A percentile compares a stretch with the other conserved stretches of the same genome.
Conservation (phyloP, 164 flowering plant species). For the Vitis cinerea region DNA sequence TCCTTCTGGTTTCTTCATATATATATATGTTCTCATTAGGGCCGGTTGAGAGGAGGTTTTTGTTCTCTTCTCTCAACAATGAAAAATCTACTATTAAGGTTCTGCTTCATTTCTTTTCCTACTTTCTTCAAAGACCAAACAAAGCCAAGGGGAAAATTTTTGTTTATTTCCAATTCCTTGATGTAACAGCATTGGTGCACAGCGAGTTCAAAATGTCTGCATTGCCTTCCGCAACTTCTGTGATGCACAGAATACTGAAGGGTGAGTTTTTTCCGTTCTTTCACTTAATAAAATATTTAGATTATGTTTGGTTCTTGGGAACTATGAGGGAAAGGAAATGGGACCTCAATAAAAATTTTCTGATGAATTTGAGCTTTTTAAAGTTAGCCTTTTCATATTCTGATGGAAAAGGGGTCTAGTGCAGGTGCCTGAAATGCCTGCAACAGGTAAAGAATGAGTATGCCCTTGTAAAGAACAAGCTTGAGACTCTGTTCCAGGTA, state of each 20-base stretch:
- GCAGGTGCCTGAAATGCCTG: slow-evolving; percentile 36
- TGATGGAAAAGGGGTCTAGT: background rate
- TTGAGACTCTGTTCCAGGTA: slow-evolving; percentile 40
- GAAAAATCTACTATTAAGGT: background rate
- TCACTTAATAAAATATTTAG: no score
- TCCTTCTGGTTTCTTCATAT: no score
- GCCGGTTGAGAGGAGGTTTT: no score
- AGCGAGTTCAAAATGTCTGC: slow-evolving; percentile 48
- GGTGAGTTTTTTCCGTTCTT: slow-evolving; percentile 28
- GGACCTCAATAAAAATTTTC: background rate
- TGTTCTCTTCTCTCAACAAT: no score
- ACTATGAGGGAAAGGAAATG: background rate
- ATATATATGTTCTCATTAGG: no score
- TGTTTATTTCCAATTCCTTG: background rate
- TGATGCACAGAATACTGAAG: slow-evolving; percentile 45
- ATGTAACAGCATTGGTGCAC: slow-evolving; percentile 53
- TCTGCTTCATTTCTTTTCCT: background rate
- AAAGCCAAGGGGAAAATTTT: background rate
- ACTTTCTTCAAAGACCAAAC: background rate
- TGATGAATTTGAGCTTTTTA: background rate
- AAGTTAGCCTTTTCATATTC: background rate
- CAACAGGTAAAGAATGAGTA: slow-evolving; percentile 38
- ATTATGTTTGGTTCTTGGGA: background rate
- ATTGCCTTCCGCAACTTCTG: slow-evolving; percentile 44
- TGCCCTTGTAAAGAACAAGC: slow-evolving; percentile 30